These are phyloP conservation scores for Sclerotinia glacialis DNA, from an alignment of 2,329 filamentous ascomycete species.

Conservation along the genomic window DNA sequence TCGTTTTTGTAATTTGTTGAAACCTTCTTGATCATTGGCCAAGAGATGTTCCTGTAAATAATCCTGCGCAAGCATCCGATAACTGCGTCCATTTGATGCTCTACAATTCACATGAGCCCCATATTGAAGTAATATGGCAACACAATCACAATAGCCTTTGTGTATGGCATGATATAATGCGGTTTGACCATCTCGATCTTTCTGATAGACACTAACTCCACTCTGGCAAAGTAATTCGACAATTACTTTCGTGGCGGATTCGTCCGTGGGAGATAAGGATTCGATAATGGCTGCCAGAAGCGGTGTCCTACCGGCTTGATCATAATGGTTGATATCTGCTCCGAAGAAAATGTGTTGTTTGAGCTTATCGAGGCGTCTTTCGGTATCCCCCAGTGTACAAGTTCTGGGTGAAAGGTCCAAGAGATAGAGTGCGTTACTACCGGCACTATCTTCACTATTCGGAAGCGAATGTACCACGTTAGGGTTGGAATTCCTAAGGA, in stretches of 20 bases:
- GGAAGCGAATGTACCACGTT: background rate
- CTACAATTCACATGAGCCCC: constrained; percentile 16
- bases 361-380: constrained; percentile 4
- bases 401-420: background rate
- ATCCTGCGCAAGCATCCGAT: constrained; percentile 8
- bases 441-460: constrained; percentile 4
- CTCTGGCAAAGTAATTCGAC: constrained; percentile 6
- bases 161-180: constrained; percentile 16
- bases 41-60: constrained; percentile 1
- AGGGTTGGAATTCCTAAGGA: background rate
- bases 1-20: constrained; percentile 6
- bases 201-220: constrained; percentile 12
- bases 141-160: constrained; percentile 19
- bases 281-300: constrained; percentile 17
- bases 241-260: constrained; percentile 3
- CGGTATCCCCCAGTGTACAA: constrained; percentile 12
- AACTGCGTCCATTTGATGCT: constrained; percentile 6
- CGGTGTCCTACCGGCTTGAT: constrained; percentile 14
- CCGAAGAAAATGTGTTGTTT: constrained; percentile 9
- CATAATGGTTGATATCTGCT: constrained; percentile 20
- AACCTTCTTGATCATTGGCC: constrained; percentile 10
- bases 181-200: constrained; percentile 14
- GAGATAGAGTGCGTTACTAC: constrained; percentile 6
- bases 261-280: background rate
- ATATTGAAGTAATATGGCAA: constrained; percentile 14